Evolutionary conservation across 345 rosid species (phyloP).

Genomic region (Durio zibethinus): DNA sequence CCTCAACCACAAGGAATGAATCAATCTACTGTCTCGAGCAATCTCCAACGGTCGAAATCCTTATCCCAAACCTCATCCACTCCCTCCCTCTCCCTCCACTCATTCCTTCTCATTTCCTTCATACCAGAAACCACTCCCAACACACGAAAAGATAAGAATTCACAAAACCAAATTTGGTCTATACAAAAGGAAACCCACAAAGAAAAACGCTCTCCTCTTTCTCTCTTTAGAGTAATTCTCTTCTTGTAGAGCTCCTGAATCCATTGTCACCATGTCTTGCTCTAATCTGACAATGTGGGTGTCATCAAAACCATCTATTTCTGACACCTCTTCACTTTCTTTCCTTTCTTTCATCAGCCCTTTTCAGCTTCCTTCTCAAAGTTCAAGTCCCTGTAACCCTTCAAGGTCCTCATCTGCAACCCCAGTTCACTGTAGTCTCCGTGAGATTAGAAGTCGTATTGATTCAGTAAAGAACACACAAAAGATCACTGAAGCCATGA

Average conservation of each 20-base stretch:
- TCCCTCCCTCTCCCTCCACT: slow-evolving; percentile 48
- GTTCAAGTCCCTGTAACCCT: slow-evolving; percentile 26
- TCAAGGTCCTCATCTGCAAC: slow-evolving; percentile 51
- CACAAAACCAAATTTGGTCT: not conserved
- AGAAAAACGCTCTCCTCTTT: slow-evolving; percentile 13
- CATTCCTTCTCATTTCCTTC: slow-evolving; percentile 39
- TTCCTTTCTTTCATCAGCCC: slow-evolving; percentile 64
- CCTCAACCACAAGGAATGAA: slow-evolving; percentile 45
- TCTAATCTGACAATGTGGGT: slow-evolving; percentile 77
- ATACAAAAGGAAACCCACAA: slow-evolving; percentile 8
- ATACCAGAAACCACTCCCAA: slow-evolving; percentile 1
- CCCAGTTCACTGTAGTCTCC: slow-evolving; percentile 70
- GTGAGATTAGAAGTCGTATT: slow-evolving; percentile 75
- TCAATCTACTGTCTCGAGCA: slow-evolving; percentile 22
- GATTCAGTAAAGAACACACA: slow-evolving; percentile 87
- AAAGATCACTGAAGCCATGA: slow-evolving; percentile 99
- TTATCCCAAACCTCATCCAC: slow-evolving; percentile 75
- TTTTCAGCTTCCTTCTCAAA: slow-evolving; percentile 47
- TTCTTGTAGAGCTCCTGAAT: slow-evolving; percentile 13
- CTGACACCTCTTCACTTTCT: slow-evolving; percentile 71
- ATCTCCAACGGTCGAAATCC: slow-evolving; percentile 51
- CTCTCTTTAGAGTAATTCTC: slow-evolving; percentile 13
- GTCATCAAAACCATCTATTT: slow-evolving; percentile 67
- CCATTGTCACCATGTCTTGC: slow-evolving; percentile 55
- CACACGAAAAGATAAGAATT: slow-evolving; percentile 36